phyloP scores from a whole-genome alignment of 2,329 filamentous ascomycete genomes.

The Exophiala calicioides region DNA sequence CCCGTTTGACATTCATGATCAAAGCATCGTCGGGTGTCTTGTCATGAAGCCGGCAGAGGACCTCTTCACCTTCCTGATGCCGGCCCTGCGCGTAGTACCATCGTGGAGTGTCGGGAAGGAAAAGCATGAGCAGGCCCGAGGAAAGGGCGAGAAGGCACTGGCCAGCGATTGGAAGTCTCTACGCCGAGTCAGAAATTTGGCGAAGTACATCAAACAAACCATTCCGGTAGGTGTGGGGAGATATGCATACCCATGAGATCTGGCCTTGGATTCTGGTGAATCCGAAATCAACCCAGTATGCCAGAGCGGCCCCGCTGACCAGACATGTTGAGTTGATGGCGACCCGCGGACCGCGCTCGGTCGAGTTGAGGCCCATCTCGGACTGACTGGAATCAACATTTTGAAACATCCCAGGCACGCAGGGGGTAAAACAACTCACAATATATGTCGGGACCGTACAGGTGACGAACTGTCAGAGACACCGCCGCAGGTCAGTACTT shows the following conservation, averaged over 20 bases:
- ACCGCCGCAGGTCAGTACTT: conserved; percentile 26
- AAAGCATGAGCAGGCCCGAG: conserved; percentile 37
- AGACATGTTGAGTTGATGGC: conserved; percentile 31
- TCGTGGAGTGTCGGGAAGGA: conserved; percentile 29
- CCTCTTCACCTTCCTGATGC: conserved; percentile 50
- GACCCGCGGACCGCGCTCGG: conserved; percentile 33
- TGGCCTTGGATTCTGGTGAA: conserved; percentile 35
- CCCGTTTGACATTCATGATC: conserved; percentile 53
- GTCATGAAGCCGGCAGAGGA: conserved; percentile 50
- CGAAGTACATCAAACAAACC: too few relatives aligned
- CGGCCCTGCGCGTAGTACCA: conserved; percentile 37
- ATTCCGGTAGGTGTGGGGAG: too few relatives aligned
- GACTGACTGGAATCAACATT: not conserved
- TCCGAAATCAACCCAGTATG: conserved; percentile 40
- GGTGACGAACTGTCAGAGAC: conserved; percentile 13
- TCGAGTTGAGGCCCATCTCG: conserved; percentile 22
- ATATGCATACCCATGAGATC: conserved; percentile 36
- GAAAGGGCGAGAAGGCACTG: conserved; percentile 47
- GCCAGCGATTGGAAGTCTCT: conserved; percentile 53
- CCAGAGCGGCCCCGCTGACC: conserved; percentile 29
- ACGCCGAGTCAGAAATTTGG: conserved; percentile 24
- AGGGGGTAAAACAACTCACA: not conserved
- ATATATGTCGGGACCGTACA: conserved; percentile 18
- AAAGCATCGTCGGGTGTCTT: conserved; percentile 50
- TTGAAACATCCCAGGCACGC: not conserved